These are phyloP conservation scores for Populus euphratica DNA, from an alignment of 345 rosid genomes.

Conservation along the genomic window DNA sequence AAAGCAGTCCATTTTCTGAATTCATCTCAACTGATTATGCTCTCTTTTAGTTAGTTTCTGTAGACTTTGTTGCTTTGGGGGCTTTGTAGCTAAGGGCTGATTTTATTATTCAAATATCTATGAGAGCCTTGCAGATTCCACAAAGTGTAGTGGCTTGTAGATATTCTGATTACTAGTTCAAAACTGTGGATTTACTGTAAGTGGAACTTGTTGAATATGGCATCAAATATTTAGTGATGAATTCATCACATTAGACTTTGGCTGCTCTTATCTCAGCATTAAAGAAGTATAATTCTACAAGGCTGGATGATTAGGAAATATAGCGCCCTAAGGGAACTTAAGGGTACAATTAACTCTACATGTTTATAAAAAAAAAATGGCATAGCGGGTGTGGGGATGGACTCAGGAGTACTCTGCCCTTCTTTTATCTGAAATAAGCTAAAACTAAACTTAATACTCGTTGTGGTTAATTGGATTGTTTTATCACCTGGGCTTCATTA, in stretches of 20 bases:
- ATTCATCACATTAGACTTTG: background rate
- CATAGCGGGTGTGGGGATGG: background rate
- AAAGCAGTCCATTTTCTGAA: background rate
- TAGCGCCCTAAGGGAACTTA: background rate
- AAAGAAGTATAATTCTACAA: background rate
- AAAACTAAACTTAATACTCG: background rate
- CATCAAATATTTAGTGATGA: background rate
- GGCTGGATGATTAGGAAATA: background rate
- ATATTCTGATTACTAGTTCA: background rate
- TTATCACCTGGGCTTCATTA: background rate
- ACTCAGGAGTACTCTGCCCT: background rate
- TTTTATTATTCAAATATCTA: background rate
- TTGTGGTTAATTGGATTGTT: background rate
- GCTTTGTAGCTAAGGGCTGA: background rate
- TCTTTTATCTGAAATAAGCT: background rate
- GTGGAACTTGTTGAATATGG: background rate
- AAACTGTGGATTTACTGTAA: background rate
- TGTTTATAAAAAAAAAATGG: background rate
- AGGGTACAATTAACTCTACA: background rate
- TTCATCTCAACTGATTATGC: background rate
- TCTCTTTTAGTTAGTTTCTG: background rate
- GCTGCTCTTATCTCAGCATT: background rate
- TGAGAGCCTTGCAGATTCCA: background rate
- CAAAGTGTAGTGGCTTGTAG: background rate
- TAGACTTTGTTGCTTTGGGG: background rate